Evolutionary conservation across 192 early-diverging fungal genomes (phyloP).

Genomic region (Cladochytrium replicatum): DNA sequence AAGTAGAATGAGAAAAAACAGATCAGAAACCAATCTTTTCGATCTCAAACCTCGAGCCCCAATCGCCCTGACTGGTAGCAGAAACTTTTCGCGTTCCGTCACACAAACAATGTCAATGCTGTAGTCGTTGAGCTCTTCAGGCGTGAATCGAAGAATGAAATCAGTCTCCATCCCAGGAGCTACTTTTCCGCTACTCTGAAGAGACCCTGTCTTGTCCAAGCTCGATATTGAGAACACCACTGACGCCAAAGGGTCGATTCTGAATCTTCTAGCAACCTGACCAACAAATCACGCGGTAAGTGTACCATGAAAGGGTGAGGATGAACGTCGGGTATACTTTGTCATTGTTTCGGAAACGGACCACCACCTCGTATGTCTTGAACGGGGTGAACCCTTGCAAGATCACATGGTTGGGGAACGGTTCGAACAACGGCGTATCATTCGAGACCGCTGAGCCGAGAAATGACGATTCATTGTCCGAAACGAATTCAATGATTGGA

Average conservation of each 20-base stretch:
- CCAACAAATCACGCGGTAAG: not conserved
- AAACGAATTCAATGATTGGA: slow-evolving; percentile 32
- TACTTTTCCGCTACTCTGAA: slow-evolving; percentile 40
- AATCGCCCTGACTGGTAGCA: slow-evolving; percentile 40
- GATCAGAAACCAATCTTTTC: not conserved
- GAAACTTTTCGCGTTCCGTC: slow-evolving; percentile 49
- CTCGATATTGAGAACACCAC: slow-evolving; percentile 36
- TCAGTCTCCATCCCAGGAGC: slow-evolving; percentile 53
- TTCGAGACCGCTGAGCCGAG: slow-evolving; percentile 27
- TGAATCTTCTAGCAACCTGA: slow-evolving; percentile 37
- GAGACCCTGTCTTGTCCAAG: too few species aligned
- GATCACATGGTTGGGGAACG: slow-evolving; percentile 32
- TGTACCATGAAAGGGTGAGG: not conserved
- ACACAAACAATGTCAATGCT: slow-evolving; percentile 40
- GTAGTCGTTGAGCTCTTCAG: slow-evolving; percentile 46
- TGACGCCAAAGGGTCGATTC: slow-evolving; percentile 47
- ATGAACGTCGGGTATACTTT: slow-evolving; percentile 26
- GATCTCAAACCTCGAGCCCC: slow-evolving; percentile 37
- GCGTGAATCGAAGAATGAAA: slow-evolving; percentile 42
- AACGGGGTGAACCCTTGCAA: slow-evolving; percentile 41
- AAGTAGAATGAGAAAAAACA: not conserved
- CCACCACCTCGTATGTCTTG: slow-evolving; percentile 39
- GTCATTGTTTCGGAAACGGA: slow-evolving; percentile 50
- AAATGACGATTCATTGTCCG: slow-evolving; percentile 11
- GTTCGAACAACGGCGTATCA: slow-evolving; percentile 43